Base-by-base conservation (phyloP, 1,139 yeast genomes). In the Dujonia santamariae region DNA sequence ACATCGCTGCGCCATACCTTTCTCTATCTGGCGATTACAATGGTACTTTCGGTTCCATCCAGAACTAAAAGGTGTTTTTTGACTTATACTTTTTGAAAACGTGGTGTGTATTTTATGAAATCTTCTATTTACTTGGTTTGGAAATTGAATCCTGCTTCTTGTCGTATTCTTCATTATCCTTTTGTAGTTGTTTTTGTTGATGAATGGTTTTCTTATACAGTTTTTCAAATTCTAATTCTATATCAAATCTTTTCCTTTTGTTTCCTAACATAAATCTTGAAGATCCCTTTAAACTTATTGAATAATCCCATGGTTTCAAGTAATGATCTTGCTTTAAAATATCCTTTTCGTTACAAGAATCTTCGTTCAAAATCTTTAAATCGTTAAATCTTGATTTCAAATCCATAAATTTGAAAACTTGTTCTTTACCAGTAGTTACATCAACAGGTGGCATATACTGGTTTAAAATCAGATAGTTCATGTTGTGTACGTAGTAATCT, bases 401-500 rank as follows among this genome's bases (percentile, higher is more conserved):
- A 31, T 66, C 69, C 75, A 69, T 68, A 44, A 68, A 68, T 42
- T 67, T 68, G 47, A 69, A 69, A 7, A 64, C 56, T 45, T 68
- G 75, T 40, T 67, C 73, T 47, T 67, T 68, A 7, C 72, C 72
- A 2, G 65, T 51, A 11, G 49, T 59, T 6, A 52, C 42, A 39
- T 67, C 70, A 6, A 53, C 41, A 15, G 49, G 35, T 2, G 66
- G 66, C 46, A 61, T 47, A 41, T 50, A 60, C n/a, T 52, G 51
- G 36, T 52, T 57, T 34, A 60, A 48, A 7, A 56, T 50, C 12
- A 61, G 59, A 36, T 54, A 58, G 41, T 57, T 57, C 59, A 61
- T 65, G 44, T 68, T 72, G 42, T 78, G 80, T 39, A 78, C 72
- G 45, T 76, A 79, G 45, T 75, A 74, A 45, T 80, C 84, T 37